Evolutionary conservation across 805 yeast species (phyloP), one percentile per base, ranked within the genome.

Genomic region (Barnettozyma sp.): DNA sequence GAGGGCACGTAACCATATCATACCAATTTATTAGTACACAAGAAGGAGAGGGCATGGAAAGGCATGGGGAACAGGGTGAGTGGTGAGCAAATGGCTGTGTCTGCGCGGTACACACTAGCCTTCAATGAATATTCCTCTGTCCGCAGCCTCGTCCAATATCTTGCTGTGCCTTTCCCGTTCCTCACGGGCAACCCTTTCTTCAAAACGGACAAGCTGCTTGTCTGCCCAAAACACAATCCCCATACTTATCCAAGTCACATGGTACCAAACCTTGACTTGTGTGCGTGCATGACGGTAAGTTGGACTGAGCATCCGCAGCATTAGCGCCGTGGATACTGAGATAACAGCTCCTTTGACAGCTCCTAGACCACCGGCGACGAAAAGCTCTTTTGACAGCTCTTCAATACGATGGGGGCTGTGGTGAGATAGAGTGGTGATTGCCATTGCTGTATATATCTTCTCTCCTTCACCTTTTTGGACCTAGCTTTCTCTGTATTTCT

Each of bases 211-310:
- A 23, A 63, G 46, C 40, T 61, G 68, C 42, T 54, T 58, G 32
- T 67, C 73, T 7, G 68, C 70, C 46, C 59, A 56, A 45, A 62
- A 63, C 5, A 62, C 68, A 12, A 64, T 59, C 18, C 65, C 64
- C 57, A 57, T 54, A 6, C 65, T 56, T 16, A 63, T 57, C 65
- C 70, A 66, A 1, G 63, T 50, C 20, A 60, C 58, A 36, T 63
- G 65, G 40, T 65, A 67, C 37, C 63, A 62, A 7, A 60, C 65
- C 22, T 62, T 57, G 12, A 65, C 64, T 19, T 59, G 71, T 4
- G 50, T 50, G 43, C 71, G 57, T 6, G 64, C 60, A n/a, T 46
- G 52, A 34, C 62, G 52, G 39, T 59, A 65, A 1, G 58, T 49
- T 8, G 62, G 58, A 3, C 63, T 59, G 14, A 58, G 53, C 26